These are phyloP conservation scores for Candida stauntonica DNA, from an alignment of 805 yeast genomes.

Conservation along the genomic window DNA sequence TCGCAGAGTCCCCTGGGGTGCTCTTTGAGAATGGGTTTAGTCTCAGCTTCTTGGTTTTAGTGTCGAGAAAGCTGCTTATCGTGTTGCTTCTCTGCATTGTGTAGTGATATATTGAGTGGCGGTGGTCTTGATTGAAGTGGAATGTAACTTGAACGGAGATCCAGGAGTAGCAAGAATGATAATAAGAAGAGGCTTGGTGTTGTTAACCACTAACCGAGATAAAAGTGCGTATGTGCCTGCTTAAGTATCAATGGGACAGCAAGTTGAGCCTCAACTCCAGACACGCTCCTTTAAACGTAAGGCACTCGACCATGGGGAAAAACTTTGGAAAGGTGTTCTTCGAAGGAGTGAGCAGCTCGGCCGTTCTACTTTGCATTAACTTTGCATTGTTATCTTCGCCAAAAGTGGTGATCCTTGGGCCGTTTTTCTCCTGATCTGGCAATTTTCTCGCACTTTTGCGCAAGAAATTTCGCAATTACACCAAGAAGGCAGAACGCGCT, in stretches of 20 bases:
- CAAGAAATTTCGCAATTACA: background rate
- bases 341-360: background rate
- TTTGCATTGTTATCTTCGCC: conserved; percentile 1
- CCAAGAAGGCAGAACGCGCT: background rate
- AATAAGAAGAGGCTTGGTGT: too few species aligned
- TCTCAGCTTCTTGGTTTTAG: conserved; percentile 5
- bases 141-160: too few species aligned
- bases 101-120: background rate
- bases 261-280: too few species aligned
- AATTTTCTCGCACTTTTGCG: background rate
- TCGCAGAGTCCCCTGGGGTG: background rate
- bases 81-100: conserved; percentile 13
- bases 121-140: too few species aligned
- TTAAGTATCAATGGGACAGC: too few species aligned
- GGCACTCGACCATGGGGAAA: too few species aligned
- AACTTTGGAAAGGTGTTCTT: too few species aligned
- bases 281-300: too few species aligned
- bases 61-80: conserved; percentile 4
- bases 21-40: conserved; percentile 9
- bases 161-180: too few species aligned
- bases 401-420: background rate
- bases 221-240: too few species aligned
- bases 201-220: too few species aligned
- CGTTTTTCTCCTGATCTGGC: background rate
- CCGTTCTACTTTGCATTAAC: conserved; percentile 1